These are phyloP conservation scores for Colletotrichum godetiae DNA, from an alignment of 2,329 filamentous ascomycete genomes.

Conservation along the genomic window DNA sequence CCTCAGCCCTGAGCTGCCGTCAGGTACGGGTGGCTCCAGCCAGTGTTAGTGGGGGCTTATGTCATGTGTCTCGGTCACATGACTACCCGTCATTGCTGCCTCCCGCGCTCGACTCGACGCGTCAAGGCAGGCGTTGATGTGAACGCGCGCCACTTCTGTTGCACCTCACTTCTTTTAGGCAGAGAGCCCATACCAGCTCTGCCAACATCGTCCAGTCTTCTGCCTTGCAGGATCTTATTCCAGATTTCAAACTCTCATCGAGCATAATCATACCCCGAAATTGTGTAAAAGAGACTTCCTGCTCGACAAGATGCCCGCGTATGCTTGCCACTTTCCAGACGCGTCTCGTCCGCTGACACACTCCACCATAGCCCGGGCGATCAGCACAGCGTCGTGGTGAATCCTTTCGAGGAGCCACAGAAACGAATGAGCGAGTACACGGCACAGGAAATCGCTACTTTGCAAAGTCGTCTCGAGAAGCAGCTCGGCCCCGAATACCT, in stretches of 20 bases:
- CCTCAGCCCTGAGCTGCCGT: neutral
- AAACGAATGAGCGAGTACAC: constrained; percentile 83
- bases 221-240: neutral
- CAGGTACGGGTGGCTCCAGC: neutral
- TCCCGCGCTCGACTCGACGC: constrained; percentile 21
- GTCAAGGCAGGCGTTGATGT: constrained; percentile 2
- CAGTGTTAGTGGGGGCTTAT: neutral
- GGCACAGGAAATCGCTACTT: constrained; percentile 87
- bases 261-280: neutral
- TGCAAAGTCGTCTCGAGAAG: constrained; percentile 88
- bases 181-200: neutral
- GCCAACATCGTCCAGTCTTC: neutral
- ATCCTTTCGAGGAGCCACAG: constrained; percentile 83
- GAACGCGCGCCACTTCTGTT: constrained; percentile 19
- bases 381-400: constrained; percentile 71
- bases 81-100: constrained; percentile 31
- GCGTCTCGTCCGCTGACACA: constrained; percentile 36
- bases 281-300: neutral
- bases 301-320: constrained; percentile 56
- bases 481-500: constrained; percentile 97
- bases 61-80: constrained; percentile 20
- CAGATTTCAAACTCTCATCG: neutral
- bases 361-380: constrained; percentile 69
- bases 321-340: constrained; percentile 39
- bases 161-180: neutral